Conservation (phyloP, 2,329 filamentous ascomycete genomes). For the Alternaria novae-zelandiae region DNA sequence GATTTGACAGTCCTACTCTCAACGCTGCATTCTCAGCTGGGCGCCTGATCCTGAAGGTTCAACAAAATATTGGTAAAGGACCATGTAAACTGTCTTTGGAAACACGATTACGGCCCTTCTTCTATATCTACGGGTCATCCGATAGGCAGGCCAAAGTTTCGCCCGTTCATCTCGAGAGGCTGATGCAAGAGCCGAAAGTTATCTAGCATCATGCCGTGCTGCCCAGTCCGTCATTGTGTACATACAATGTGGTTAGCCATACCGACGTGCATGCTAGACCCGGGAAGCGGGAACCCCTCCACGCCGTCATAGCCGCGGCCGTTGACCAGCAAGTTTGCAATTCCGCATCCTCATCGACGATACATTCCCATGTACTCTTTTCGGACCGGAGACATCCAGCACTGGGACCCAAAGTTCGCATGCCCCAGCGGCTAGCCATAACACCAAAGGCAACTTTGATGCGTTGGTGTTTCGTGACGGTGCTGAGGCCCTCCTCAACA, state of each 20-base stretch:
- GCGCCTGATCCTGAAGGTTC: constrained; percentile 1
- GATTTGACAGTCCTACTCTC: constrained; percentile 5
- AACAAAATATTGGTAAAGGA: constrained; percentile 4
- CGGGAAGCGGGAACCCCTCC: constrained; percentile 30
- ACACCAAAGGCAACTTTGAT: not conserved
- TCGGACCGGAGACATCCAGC: constrained; percentile 6
- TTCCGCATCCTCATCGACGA: constrained; percentile 3
- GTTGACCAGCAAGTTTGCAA: constrained; percentile 15
- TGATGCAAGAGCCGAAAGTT: constrained; percentile 19
- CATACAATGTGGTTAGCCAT: constrained; percentile 23
- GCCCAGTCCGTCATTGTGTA: constrained; percentile 40
- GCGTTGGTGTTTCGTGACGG: not conserved
- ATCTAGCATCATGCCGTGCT: constrained; percentile 41
- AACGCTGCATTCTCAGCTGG: constrained; percentile 8
- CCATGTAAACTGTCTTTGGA: not conserved
- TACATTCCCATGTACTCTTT: constrained; percentile 7
- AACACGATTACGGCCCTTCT: not conserved
- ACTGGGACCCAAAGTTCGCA: not conserved
- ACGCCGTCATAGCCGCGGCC: constrained; percentile 34
- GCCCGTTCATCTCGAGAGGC: constrained; percentile 9
- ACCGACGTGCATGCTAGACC: constrained; percentile 21
- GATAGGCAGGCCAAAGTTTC: not conserved
- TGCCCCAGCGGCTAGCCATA: not conserved
- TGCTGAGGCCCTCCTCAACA: constrained; percentile 1
- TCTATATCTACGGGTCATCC: not conserved